These are phyloP conservation scores for Microcyclospora tardicrescens DNA, from an alignment of 2,329 filamentous ascomycete genomes.

Conservation along the genomic window DNA sequence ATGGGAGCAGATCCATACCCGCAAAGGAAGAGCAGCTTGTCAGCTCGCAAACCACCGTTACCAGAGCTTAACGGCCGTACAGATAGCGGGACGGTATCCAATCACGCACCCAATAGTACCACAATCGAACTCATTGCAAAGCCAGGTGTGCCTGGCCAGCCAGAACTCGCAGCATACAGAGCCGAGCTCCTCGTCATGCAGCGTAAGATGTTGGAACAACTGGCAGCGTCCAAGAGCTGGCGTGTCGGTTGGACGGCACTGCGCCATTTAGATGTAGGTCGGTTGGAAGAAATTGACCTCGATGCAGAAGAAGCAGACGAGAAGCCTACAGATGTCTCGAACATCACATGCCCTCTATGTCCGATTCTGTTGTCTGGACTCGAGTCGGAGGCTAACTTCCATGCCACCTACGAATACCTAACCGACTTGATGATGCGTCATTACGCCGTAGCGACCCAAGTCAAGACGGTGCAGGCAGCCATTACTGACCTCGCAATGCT, in stretches of 20 bases:
- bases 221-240: constrained; percentile 64
- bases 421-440: constrained; percentile 75
- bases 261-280: constrained; percentile 11
- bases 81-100: neutral
- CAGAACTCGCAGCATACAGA: constrained; percentile 69
- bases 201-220: constrained; percentile 61
- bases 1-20: constrained; percentile 21
- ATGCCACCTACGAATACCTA: constrained; percentile 42
- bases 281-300: constrained; percentile 26
- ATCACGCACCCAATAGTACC: neutral
- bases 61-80: too few species aligned
- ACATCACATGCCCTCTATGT: constrained; percentile 5
- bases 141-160: constrained; percentile 39
- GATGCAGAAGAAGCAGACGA: constrained; percentile 9
- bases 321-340: neutral
- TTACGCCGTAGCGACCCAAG: constrained; percentile 65
- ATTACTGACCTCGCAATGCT: constrained; percentile 77
- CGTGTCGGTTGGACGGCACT: constrained; percentile 54
- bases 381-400: constrained; percentile 26
- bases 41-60: neutral
- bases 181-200: constrained; percentile 74
- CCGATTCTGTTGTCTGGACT: constrained; percentile 21
- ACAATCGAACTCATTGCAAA: constrained; percentile 1
- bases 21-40: constrained; percentile 17
- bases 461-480: constrained; percentile 61